phyloP scores from a whole-genome alignment of 257 asterid species.

The Plantago major region DNA sequence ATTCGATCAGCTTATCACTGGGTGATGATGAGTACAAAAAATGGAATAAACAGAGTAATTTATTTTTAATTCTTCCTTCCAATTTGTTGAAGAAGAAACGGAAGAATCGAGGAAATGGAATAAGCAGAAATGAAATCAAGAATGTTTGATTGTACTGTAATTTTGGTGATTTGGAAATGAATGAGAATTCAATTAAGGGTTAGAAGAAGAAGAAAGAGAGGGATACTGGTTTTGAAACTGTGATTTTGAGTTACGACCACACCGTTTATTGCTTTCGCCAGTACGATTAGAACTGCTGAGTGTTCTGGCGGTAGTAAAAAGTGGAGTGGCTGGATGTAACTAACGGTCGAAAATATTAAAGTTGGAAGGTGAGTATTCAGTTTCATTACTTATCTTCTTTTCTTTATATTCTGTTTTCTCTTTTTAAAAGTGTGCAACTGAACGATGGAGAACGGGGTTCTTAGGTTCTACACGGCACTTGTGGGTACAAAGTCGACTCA shows the following conservation, averaged over 20 bases:
- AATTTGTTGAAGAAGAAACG: no score
- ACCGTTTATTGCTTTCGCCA: slow-evolving; percentile 1
- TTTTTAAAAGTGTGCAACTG: no score
- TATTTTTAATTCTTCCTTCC: not conserved
- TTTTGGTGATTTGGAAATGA: not conserved
- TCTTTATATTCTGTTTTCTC: no score
- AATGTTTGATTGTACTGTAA: not conserved
- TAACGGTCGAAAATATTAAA: slow-evolving; percentile 11
- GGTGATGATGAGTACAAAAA: not conserved
- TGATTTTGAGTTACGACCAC: not conserved
- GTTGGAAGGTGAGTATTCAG: no score
- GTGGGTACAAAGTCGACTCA: no score
- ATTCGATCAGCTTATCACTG: not conserved
- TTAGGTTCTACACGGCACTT: no score
- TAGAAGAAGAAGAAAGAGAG: not conserved
- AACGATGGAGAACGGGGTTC: no score
- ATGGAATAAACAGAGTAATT: not conserved
- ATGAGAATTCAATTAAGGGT: slow-evolving; percentile 2
- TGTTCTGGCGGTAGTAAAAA: slow-evolving; percentile 8
- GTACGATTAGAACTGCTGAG: not conserved
- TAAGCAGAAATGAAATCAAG: not conserved
- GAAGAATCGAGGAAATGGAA: not conserved
- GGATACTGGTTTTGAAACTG: not conserved
- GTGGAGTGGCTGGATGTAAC: slow-evolving; percentile 1
- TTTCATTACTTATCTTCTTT: no score